phyloP scores from a whole-genome alignment of 106 monocot genomes.

The Platanthera zijinensis region DNA sequence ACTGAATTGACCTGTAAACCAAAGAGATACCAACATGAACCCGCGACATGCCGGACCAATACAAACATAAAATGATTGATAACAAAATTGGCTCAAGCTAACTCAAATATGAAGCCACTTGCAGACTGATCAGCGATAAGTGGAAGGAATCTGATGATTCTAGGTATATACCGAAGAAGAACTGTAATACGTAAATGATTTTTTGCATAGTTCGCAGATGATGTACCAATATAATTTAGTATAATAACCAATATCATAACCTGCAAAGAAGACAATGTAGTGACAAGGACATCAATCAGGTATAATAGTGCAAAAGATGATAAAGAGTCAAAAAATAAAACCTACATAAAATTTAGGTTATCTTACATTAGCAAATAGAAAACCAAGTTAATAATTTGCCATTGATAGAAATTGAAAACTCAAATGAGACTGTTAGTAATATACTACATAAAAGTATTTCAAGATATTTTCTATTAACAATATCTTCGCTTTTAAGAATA shows the following conservation, averaged over 20 bases:
- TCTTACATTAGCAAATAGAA: background rate
- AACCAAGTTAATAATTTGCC: background rate
- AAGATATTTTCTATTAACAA: too few species aligned
- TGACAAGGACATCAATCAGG: background rate
- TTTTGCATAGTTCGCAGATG: constrained; percentile 77
- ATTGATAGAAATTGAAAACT: too few species aligned
- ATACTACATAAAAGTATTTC: too few species aligned
- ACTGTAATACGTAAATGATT: constrained; percentile 66
- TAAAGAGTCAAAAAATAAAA: background rate
- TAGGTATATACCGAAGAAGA: constrained; percentile 82
- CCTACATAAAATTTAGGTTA: background rate
- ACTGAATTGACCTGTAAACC: constrained; percentile 60
- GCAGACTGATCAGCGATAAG: constrained; percentile 66
- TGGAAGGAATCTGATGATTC: constrained; percentile 65
- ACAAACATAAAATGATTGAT: constrained; percentile 93
- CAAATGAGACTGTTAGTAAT: too few species aligned
- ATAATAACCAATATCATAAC: constrained; percentile 73
- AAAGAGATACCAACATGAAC: constrained; percentile 95
- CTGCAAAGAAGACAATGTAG: constrained; percentile 23
- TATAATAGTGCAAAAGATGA: background rate
- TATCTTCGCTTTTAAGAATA: too few species aligned
- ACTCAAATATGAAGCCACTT: constrained; percentile 94
- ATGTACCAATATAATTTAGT: constrained; percentile 55
- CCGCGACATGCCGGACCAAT: constrained; percentile 86
- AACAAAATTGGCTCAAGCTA: constrained; percentile 89